Percentiles rank a stretch among this genome's conserved stretches.
phyloP scores from a whole-genome alignment of 805 yeast genomes.

The Saturnispora quitensis region DNA sequence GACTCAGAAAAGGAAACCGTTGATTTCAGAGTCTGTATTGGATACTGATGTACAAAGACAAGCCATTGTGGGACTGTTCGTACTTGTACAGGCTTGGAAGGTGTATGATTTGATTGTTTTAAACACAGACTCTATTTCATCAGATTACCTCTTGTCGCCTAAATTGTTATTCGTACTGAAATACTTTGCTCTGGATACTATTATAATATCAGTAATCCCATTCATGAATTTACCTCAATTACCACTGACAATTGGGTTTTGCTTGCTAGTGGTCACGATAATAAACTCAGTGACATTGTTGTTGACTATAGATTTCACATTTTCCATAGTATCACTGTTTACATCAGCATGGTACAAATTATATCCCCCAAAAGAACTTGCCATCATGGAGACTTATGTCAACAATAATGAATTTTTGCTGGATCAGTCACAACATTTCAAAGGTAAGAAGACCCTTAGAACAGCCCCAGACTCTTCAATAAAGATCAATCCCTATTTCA shows the following conservation, averaged over 20 bases:
- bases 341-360: conserved; percentile 15
- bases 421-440: conserved; percentile 57
- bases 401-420: conserved; percentile 27
- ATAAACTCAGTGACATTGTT: conserved; percentile 45
- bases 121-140: conserved; percentile 32
- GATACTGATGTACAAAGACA: conserved; percentile 74
- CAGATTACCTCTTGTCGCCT: conserved; percentile 19
- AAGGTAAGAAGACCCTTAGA: conserved; percentile 79
- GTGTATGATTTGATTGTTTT: conserved; percentile 58
- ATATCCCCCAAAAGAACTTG: conserved; percentile 25
- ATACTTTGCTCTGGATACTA: conserved; percentile 64
- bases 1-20: conserved; percentile 19
- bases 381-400: conserved; percentile 26
- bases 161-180: conserved; percentile 56
- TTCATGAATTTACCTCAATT: conserved; percentile 66
- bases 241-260: conserved; percentile 49
- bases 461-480: conserved; percentile 90
- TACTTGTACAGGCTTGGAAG: conserved; percentile 79
- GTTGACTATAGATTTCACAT: conserved; percentile 40
- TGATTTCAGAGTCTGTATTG: conserved; percentile 56
- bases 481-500: conserved; percentile 63
- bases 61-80: conserved; percentile 55
- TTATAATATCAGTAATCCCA: conserved; percentile 63
- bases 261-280: conserved; percentile 38
- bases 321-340: conserved; percentile 33